phyloP scores from a whole-genome alignment of 2,329 filamentous ascomycete species.

The Alternaria solani region DNA sequence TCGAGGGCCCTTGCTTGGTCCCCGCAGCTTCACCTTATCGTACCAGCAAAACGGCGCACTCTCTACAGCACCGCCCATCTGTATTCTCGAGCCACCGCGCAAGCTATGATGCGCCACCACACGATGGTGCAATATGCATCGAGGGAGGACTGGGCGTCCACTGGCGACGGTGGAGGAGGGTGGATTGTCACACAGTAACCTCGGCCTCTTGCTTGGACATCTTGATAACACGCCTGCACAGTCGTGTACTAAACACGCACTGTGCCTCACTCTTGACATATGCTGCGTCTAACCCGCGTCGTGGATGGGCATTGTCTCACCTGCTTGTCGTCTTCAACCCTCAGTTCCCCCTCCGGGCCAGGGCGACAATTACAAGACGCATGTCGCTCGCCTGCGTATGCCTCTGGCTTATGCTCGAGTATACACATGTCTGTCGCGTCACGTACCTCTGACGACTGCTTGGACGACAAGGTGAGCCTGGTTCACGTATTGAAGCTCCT shows the following conservation, averaged over 20 bases:
- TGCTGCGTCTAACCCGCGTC: conserved; percentile 4
- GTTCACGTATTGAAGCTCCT: conserved; percentile 5
- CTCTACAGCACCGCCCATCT: conserved; percentile 3
- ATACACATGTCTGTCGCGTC: background rate
- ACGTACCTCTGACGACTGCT: background rate
- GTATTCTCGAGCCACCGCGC: background rate
- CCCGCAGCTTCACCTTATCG: conserved; percentile 7
- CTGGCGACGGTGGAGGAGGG: background rate
- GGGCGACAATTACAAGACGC: background rate
- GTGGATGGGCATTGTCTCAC: conserved; percentile 1
- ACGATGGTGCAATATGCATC: background rate
- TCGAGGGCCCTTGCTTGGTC: background rate
- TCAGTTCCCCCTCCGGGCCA: background rate
- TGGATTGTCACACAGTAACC: background rate
- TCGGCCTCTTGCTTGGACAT: conserved; percentile 1
- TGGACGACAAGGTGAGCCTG: conserved; percentile 4
- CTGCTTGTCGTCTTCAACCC: background rate
- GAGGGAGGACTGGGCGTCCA: background rate
- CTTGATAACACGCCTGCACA: background rate
- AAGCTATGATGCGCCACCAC: background rate
- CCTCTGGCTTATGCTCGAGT: background rate
- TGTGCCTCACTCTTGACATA: conserved; percentile 4
- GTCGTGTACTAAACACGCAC: conserved; percentile 5
- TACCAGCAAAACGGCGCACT: background rate
- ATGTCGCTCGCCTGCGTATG: background rate